Evolutionary conservation across 441 rosid species (phyloP), one percentile per base, ranked within the genome.

Genomic region (Gossypium lobatum): DNA sequence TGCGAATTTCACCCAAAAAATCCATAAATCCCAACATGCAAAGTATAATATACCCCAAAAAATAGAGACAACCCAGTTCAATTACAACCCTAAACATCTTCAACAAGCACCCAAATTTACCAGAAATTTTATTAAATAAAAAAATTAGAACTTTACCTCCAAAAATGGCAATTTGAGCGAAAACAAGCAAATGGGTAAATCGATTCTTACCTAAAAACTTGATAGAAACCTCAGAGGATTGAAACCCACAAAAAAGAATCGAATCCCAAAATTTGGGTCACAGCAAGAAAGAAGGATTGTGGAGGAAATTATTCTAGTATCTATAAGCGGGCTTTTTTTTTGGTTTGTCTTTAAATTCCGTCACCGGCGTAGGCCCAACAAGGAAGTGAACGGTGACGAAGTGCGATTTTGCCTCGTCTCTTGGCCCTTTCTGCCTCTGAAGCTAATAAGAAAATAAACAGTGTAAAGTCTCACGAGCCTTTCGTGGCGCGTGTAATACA

Each of bases 321-420:
- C 58, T 46, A 5, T 74, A 55, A 10, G 77, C 62, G 60, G 76
- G 63, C 53, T 20, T 55, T 3, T 26, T 39, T 26, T 1, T 13
- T 3, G 1, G n/a, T 4, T 50, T 6, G 10, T 37, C 42, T 37
- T 50, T 7, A 25, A 79, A 75, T 58, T 82, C 83, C 77, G 83
- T 76, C 83, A 76, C 84, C 85, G 85, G 80, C 78, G 85, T 52
- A 23, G 73, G 54, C 76, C 57, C 16, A 62, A 42, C 18, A 68
- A 68, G 75, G 48, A 63, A 68, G 79, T 62, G 78, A 79, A 59
- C 73, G 83, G 83, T 64, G 77, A 74, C 72, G 67, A 69, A 80
- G 80, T 54, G 78, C 74, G 72, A 60, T 64, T 14, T 60, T 74
- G 71, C 58, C 72, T 54, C 64, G 71, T 37, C 73, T 59, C 18